Base-by-base conservation (phyloP, 2,329 filamentous ascomycete genomes). In the Monascus ruber region DNA sequence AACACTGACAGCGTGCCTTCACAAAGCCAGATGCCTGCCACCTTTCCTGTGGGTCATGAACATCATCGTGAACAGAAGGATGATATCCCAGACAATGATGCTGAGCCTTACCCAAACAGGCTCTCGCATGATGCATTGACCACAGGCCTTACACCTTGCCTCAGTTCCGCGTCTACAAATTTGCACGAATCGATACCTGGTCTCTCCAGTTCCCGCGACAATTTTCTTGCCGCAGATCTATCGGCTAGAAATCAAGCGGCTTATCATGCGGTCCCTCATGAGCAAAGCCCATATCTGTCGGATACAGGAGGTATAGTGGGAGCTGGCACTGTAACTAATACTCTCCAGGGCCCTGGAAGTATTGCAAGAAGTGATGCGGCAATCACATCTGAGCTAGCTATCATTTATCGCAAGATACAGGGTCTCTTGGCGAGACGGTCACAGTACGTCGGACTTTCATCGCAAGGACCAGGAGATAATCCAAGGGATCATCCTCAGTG, bases 321-420 rank as follows among this genome's bases (percentile, higher is more conserved):
- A 53, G 67, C 71, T 25, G 71, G 73, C 17, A 73, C 75, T 37
- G 73, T 74, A 11, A 66, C 80, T 38, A 75, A 77, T 10, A 57
- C 79, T n/a, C 77, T 77, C 3, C 69, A 74, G 46, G 76, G 79
- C 27, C 59, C 64, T 31, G 75, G 75, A 51, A 81, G 79, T 6
- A 77, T 82, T 49, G 78, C 79, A 34, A 74, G 83, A 40, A 81
- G 76, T 34, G 85, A 93, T 51, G 77, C 83, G 31, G 81, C 83
- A 38, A 82, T 96, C 49, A 86, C 85, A 2, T 73, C 83, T 2
- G 91, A 98, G 63, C 68, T 98, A 47, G 79, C 77, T 51, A 74
- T 78, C 17, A 95, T 98, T 48, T 95, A 93, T 53, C 81, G 79
- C 47, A 93, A 91, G 49, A 86, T 98, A 40, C 85, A 94, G 58